Base-by-base conservation (phyloP, 2,329 filamentous ascomycete genomes). In the Colletotrichum caudatum region DNA sequence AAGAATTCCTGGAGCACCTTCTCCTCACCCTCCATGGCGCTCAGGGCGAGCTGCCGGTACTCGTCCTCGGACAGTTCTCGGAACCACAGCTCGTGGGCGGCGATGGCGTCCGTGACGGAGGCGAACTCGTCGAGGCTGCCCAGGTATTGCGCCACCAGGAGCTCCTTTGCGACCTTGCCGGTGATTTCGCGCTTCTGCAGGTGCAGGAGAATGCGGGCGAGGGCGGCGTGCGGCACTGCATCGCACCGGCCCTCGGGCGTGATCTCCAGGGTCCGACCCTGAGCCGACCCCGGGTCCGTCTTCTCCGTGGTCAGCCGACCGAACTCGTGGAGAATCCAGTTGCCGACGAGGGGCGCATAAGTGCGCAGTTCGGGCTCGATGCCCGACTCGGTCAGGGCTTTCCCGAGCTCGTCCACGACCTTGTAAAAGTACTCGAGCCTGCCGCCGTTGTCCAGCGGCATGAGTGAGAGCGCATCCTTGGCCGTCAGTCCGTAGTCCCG, bases 381-480 rank as follows among this genome's bases (percentile, higher is more conserved):
- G 1, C 64, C 70, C 1, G 51, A 18, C 39, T 8, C 29, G 77
- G 5, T 76, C 71, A 33, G 11, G 23, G 0, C 56, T 69, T 0
- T 61, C 58, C 83, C 79, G 0, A 91, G 77, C 1, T 79, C 78
- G 3, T 86, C 83, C 1, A 93, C 84, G 0, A 94, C 88, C 35
- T 89, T 86, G 77, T 92, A 91, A 77, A 94, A 97, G 80, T 95
- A 98, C 75, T 97, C 91, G 5, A 96, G 83, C 53, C 95, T 88
- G 9, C 90, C 90, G 9, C 95, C 95, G 66, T 92, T 89, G 74
- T 98, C 93, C 0, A 97, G 84, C 9, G 89, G 87, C 58, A 95
- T 86, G 44, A 99, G 84, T 0, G 94, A 93, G 74, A 93, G 88
- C 1, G 95, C 95, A 77, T 99, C 96, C 78, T 96, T 96, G 9